These are phyloP conservation scores for Tetrahymena malaccensis DNA, from an alignment of 73 alveolate species.

Conservation along the genomic window DNA sequence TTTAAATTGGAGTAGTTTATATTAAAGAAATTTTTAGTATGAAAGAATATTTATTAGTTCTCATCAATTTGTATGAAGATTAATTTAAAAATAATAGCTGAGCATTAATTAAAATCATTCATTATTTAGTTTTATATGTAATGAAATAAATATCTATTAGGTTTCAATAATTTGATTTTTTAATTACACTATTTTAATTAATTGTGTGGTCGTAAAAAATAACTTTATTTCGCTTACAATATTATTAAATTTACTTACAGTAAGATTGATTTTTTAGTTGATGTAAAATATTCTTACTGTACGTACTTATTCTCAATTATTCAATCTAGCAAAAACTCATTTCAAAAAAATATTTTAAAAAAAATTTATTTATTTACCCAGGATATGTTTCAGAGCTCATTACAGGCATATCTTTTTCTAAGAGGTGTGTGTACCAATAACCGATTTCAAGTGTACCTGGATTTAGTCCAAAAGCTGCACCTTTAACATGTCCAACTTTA, in stretches of 20 bases:
- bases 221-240: neutral
- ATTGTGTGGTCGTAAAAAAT: neutral
- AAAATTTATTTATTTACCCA: neutral
- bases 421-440: neutral
- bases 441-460: neutral
- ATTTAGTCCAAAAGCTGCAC: neutral
- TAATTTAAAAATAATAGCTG: too few species aligned
- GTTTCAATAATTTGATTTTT: too few species aligned
- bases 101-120: too few species aligned
- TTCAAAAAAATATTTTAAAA: neutral
- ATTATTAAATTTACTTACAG: too few species aligned
- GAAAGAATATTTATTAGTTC: too few species aligned
- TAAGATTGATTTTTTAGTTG: too few species aligned
- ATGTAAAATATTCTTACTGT: neutral
- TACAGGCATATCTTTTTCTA: neutral
- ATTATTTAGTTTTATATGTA: too few species aligned
- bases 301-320: neutral
- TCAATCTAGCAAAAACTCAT: neutral
- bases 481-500: neutral
- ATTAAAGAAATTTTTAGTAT: too few species aligned
- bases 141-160: too few species aligned
- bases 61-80: too few species aligned
- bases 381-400: neutral
- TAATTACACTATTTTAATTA: neutral
- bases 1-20: too few species aligned